Conservation (phyloP, 2,329 filamentous ascomycete genomes). For the Botryotinia calthae region DNA sequence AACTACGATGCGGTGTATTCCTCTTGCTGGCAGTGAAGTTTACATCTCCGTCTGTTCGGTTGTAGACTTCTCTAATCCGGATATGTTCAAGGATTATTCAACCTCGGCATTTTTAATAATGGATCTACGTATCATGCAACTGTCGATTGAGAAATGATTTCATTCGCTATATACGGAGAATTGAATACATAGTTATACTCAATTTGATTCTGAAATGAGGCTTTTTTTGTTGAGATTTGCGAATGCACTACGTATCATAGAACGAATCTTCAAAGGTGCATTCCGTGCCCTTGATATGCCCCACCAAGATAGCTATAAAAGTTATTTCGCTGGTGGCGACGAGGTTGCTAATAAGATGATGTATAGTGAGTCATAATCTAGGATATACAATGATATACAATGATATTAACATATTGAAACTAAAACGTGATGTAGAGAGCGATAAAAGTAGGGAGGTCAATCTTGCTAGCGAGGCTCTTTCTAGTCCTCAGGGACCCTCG, state of each 20-base stretch:
- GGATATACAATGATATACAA: no score
- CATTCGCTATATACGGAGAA: background rate
- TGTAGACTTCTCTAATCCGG: background rate
- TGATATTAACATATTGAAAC: background rate
- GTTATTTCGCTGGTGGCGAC: background rate
- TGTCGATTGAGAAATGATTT: background rate
- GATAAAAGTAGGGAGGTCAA: background rate
- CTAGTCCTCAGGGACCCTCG: background rate
- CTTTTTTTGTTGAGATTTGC: background rate
- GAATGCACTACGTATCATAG: background rate
- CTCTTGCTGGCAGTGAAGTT: background rate
- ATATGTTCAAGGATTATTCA: background rate
- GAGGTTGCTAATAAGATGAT: background rate
- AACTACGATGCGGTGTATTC: background rate
- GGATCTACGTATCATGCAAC: background rate
- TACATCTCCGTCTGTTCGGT: background rate
- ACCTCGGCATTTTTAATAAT: constrained; percentile 6
- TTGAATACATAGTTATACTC: background rate
- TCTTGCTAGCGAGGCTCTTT: background rate
- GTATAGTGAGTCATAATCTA: background rate
- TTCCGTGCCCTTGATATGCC: background rate
- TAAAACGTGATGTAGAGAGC: background rate
- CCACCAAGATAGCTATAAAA: background rate
- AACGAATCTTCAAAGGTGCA: background rate
- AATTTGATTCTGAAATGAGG: background rate